Base-by-base conservation (phyloP, 441 rosid genomes). In the Euphorbia corollata region DNA sequence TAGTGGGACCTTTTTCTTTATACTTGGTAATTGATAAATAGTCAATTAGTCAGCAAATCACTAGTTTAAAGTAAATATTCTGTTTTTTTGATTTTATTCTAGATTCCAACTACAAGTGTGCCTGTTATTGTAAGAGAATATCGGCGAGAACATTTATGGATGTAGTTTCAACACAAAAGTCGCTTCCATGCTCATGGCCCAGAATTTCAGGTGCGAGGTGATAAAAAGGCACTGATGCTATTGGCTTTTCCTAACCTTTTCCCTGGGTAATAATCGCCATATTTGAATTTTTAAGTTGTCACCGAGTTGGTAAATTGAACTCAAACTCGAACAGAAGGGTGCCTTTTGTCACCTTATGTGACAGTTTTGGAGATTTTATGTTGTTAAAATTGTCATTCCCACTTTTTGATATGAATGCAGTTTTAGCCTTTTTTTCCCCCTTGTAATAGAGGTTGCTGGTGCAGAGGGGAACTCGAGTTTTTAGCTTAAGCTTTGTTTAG, bases 41-140 rank as follows among this genome's bases (percentile, higher is more conserved):
- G 34, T 24, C 48, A 3, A 0, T 11, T 36, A 19, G 30, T 63
- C 50, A 20, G n/a, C n/a, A n/a, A n/a, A n/a, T n/a, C n/a, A n/a
- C n/a, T n/a, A n/a, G n/a, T n/a, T n/a, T n/a, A n/a, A n/a, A n/a
- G n/a, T 34, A n/a, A 45, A 8, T 50, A 20, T 24, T 56, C 13
- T 6, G 54, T 30, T 30, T 67, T 16, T 13, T 43, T 68, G 55
- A 9, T 36, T 18, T 19, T 18, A 24, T 19, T 61, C 50, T 72
- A 91, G 99, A 84, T 93, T 15, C 98, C 97, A 20, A 93, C 99
- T 7, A 87, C 99, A 53, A 91, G 97, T 10, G 93, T 93, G 68
- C 90, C 97, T 16, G 97, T 93, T 36, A 93, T 93, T n/a, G 99
- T 91, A 45, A 82, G 93, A 47, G 97, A 90, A 65, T 90, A 89